Percentiles rank a stretch among this genome's conserved stretches.
These are phyloP conservation scores for Diplosphaera chodatii DNA, from an alignment of 139 green algal genomes.

Conservation along the genomic window DNA sequence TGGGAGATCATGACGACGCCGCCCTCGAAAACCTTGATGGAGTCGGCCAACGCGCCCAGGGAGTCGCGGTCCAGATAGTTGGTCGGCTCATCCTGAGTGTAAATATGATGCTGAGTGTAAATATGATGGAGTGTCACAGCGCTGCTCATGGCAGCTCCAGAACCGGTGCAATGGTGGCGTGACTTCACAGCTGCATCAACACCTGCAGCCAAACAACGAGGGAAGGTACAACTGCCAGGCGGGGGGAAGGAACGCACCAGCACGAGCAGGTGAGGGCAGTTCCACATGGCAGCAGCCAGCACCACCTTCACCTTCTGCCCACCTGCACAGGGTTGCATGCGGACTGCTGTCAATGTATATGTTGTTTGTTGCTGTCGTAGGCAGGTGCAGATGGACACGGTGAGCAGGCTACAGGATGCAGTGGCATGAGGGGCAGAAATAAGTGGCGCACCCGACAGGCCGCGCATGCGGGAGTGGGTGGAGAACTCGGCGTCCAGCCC, in stretches of 20 bases:
- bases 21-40: constrained; percentile 56
- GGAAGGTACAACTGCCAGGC: too few relatives aligned
- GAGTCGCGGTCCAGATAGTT: constrained; percentile 77
- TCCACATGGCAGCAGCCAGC: constrained; percentile 63
- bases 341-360: too few relatives aligned
- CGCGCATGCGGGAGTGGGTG: constrained; percentile 49
- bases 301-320: constrained; percentile 73
- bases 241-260: constrained; percentile 17
- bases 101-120: too few relatives aligned
- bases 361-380: too few relatives aligned
- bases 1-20: constrained; percentile 68
- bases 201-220: too few relatives aligned
- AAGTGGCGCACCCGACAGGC: constrained; percentile 38
- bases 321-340: constrained; percentile 10
- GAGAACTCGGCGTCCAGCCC: constrained; percentile 56
- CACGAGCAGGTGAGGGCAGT: constrained; percentile 62
- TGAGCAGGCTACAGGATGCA: too few relatives aligned
- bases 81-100: constrained; percentile 61
- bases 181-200: too few relatives aligned
- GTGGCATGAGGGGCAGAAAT: too few relatives aligned
- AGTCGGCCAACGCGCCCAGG: constrained; percentile 56
- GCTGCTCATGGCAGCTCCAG: too few relatives aligned
- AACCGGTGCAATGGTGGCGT: too few relatives aligned
- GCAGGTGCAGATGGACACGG: too few relatives aligned
- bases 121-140: too few relatives aligned